Evolutionary conservation across 768 basidiomycete species (phyloP).

Genomic region (Sistotremastrum suecicum): DNA sequence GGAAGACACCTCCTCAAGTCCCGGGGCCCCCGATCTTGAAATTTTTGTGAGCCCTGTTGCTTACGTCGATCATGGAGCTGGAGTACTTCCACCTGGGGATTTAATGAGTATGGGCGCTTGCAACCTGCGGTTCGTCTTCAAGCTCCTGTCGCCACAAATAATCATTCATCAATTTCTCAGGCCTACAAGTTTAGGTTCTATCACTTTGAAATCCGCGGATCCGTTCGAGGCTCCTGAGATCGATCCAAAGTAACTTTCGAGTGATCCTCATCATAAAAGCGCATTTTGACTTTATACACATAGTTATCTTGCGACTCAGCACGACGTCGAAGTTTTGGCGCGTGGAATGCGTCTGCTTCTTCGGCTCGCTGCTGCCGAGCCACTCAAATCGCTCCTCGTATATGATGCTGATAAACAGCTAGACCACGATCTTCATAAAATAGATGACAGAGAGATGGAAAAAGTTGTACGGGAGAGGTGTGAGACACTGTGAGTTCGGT

Average conservation of each 20-base stretch:
- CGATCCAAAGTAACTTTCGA: conserved; percentile 25
- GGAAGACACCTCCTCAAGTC: conserved; percentile 19
- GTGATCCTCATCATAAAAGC: neutral
- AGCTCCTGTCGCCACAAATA: conserved; percentile 2
- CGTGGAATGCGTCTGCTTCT: conserved; percentile 26
- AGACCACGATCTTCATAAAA: conserved; percentile 22
- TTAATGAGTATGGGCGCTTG: conserved; percentile 14
- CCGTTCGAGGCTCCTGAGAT: conserved; percentile 29
- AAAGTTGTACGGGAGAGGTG: conserved; percentile 19
- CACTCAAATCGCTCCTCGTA: conserved; percentile 21
- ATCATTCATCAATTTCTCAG: conserved; percentile 18
- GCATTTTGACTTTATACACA: neutral
- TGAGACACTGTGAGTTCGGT: conserved; percentile 20
- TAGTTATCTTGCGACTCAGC: conserved; percentile 28
- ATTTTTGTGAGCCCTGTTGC: conserved; percentile 15
- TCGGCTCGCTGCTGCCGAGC: conserved; percentile 24
- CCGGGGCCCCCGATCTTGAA: conserved; percentile 22
- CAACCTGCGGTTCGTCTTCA: neutral
- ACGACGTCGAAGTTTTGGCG: conserved; percentile 25
- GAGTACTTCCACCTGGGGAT: conserved; percentile 5
- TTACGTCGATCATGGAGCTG: conserved; percentile 9
- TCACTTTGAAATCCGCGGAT: conserved; percentile 25
- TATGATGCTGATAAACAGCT: conserved; percentile 15
- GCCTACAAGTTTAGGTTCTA: conserved; percentile 28
- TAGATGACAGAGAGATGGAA: conserved; percentile 22